Evolutionary conservation across 768 basidiomycete genomes (phyloP), one percentile per base, ranked within the genome.

Genomic region (Tremella fuciformis): DNA sequence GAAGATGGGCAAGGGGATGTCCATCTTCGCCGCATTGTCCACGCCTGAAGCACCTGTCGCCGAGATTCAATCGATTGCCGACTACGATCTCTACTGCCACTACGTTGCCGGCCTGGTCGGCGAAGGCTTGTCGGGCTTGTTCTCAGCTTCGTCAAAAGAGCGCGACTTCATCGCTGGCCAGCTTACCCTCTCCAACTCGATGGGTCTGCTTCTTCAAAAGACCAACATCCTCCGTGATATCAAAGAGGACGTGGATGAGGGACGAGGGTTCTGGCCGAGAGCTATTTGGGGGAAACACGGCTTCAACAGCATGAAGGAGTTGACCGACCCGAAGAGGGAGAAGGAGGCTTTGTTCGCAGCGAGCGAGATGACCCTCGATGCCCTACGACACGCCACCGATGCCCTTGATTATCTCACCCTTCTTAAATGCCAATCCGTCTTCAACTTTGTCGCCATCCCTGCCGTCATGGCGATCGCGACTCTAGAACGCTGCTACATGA

Each of bases 51-150:
- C 65, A 37, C 75, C 77, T 26, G 77, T 77, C 52, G 85, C 85
- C 51, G 79, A 83, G 44, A 82, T 96, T 55, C 83, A 84, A 46
- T 85, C 87, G 6, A 78, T 91, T 53, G 81, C 84, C 38, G 91
- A 96, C 65, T 99, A 92, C 79, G 91, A 97, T 76, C 83, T 99
- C 13, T 99, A 99, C 78, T 99, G 94, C 75, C 94, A 99, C 77
- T 97, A 92, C 73, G 94, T 98, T 66, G 94, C 94, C 0, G 94
- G 94, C 2, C 86, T 99, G 57, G 94, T 98, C 59, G 94, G 94
- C 37, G 93, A 98, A 77, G 93, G 93, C 47, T 84, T 94, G 29
- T 91, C 89, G 0, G 84, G 90, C 13, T 81, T 98, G 42, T 94
- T 91, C 80, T 80, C 88, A 15, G 88, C 88, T 2, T 89, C 91